phyloP scores from a whole-genome alignment of 2,329 filamentous ascomycete genomes.

The Lachnellula cervina region DNA sequence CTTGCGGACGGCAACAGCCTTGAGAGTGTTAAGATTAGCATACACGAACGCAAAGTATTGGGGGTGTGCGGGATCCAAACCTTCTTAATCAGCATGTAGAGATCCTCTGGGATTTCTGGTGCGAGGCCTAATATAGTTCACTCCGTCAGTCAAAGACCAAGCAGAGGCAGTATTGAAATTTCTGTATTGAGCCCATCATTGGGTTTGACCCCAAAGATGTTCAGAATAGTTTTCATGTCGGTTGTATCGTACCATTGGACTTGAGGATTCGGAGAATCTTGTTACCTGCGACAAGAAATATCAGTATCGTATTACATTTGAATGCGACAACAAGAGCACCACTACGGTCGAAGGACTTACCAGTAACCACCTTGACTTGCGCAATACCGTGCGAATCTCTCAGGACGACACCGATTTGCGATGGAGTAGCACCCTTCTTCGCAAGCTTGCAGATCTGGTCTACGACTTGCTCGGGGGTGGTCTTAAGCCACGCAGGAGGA shows the following conservation, averaged over 20 bases:
- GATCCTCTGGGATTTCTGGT: conserved; percentile 97
- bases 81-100: conserved; percentile 99
- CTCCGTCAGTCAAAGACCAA: conserved; percentile 91
- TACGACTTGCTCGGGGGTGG: conserved; percentile 95
- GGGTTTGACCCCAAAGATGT: conserved; percentile 32
- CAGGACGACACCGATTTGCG: conserved; percentile 98
- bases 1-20: conserved; percentile 97
- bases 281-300: conserved; percentile 68
- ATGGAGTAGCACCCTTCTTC: conserved; percentile 97
- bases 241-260: conserved; percentile 75
- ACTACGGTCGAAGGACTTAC: conserved; percentile 48
- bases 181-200: conserved; percentile 20
- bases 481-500: conserved; percentile 94
- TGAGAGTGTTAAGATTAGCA: conserved; percentile 17
- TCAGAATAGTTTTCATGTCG: conserved; percentile 16
- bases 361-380: conserved; percentile 95
- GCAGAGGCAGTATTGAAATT: conserved; percentile 62
- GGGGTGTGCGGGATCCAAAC: conserved; percentile 42
- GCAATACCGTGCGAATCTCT: conserved; percentile 97
- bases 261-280: conserved; percentile 99
- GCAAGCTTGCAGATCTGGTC: conserved; percentile 99
- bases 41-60: neutral
- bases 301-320: conserved; percentile 16
- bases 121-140: conserved; percentile 78
- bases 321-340: conserved; percentile 4